Evolutionary conservation across 768 basidiomycete species (phyloP).

Genomic region (Paxillus ammoniavirescens): DNA sequence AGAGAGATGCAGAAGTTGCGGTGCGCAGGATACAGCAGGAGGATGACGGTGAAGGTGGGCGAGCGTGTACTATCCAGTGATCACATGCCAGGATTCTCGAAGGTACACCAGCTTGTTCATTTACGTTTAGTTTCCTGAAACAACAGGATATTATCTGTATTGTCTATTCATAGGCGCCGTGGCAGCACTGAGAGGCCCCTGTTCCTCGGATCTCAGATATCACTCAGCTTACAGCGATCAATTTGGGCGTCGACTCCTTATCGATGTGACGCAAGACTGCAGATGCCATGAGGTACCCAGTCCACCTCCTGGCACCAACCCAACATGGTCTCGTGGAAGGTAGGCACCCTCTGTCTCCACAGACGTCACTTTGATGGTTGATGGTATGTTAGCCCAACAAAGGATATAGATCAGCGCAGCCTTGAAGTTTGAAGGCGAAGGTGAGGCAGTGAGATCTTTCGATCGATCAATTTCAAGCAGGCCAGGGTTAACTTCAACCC

Average conservation of each 20-base stretch:
- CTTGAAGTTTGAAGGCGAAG: neutral
- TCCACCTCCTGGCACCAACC: neutral
- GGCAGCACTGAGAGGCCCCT: too few species aligned
- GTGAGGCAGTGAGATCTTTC: neutral
- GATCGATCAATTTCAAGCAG: neutral
- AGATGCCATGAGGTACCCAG: neutral
- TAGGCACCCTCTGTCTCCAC: neutral
- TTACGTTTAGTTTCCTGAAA: too few species aligned
- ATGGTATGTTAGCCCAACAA: neutral
- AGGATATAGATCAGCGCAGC: neutral
- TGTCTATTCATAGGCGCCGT: too few species aligned
- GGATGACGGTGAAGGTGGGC: neutral
- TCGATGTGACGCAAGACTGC: neutral
- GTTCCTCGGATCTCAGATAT: too few species aligned
- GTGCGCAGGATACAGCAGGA: constrained; percentile 17
- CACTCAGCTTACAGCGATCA: too few species aligned
- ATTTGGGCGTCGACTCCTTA: too few species aligned
- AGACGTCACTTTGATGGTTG: neutral
- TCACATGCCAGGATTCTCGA: neutral
- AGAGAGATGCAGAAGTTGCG: constrained; percentile 17
- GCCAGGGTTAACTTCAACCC: neutral
- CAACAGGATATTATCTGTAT: too few species aligned
- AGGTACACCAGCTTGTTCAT: too few species aligned
- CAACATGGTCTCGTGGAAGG: neutral
- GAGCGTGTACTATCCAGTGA: constrained; percentile 20